Evolutionary conservation across 805 yeast species (phyloP).

Genomic region (Pichia kluyveri): DNA sequence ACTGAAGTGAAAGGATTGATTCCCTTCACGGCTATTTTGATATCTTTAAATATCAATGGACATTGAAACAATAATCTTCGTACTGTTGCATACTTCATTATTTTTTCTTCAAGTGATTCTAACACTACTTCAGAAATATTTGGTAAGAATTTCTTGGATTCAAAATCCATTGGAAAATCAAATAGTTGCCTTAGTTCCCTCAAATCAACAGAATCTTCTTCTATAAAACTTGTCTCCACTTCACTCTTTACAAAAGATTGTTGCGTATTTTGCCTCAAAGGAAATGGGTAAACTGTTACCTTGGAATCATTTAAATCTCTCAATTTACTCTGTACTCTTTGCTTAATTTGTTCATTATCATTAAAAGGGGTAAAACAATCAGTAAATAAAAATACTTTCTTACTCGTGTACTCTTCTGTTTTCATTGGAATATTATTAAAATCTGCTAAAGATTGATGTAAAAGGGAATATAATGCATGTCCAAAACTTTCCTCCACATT

Average conservation of each 20-base stretch:
- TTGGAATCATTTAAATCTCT: conserved; percentile 48
- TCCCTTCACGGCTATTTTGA: conserved; percentile 65
- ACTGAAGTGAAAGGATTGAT: conserved; percentile 42
- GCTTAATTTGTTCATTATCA: conserved; percentile 31
- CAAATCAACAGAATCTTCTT: neutral
- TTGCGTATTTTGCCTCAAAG: conserved; percentile 28
- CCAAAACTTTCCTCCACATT: conserved; percentile 18
- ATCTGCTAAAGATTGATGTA: conserved; percentile 47
- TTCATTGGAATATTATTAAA: conserved; percentile 33
- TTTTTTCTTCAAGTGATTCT: conserved; percentile 34
- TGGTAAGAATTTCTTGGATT: conserved; percentile 19
- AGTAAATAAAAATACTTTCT: conserved; percentile 63
- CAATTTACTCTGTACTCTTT: conserved; percentile 45
- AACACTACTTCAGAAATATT: conserved; percentile 34
- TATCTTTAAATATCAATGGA: conserved; percentile 41
- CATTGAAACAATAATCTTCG: conserved; percentile 55
- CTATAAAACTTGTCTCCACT: conserved; percentile 20
- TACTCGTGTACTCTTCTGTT: conserved; percentile 40
- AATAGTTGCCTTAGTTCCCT: conserved; percentile 6
- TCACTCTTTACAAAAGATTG: conserved; percentile 37
- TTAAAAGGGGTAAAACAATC: conserved; percentile 63
- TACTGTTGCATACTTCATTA: conserved; percentile 52
- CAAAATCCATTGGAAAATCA: conserved; percentile 3
- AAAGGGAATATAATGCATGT: conserved; percentile 32
- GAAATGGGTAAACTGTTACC: conserved; percentile 55